Base-by-base conservation (phyloP, 2,329 filamentous ascomycete genomes). In the Myriosclerotinia curreyana region DNA sequence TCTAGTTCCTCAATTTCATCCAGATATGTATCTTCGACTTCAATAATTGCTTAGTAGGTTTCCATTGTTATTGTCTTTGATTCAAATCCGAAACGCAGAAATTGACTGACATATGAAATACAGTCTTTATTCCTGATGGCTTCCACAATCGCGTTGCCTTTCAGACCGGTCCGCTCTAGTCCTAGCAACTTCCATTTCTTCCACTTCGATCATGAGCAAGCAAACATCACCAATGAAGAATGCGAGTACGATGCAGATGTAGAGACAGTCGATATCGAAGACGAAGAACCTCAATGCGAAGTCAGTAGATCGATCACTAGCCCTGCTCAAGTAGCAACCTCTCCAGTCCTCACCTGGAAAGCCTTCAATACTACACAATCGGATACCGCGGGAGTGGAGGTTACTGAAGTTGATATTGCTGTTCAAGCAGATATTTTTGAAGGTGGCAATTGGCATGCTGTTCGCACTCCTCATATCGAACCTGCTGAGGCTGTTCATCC, bases 51-150 rank as follows among this genome's bases (percentile, higher is more conserved):
- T 20, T 36, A 48, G 55, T 48, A 59, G 28, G 55, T 59, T 25
- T 17, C 11, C 14, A 48, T 12, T 25, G 5, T 34, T 20, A 14
- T 3, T 48, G n/a, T 4, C 1, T 49, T 12, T 38, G 8, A 9
- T 14, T 6, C n/a, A 25, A 5, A 9, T 48, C 1, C 17, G 9
- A 2, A 14, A 15, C 15, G 25, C 1, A n/a, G 12, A 12, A 20
- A 22, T 25, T 0, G 25, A 48, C 42, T 59, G n/a, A 59, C 20
- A 17, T n/a, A 48, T 9, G 15, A 48, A 6, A 48, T 0, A 8
- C 55, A 59, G 55, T 59, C 55, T 25, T 59, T 49, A 20, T 48
- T 59, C n/a, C 42, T 48, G 28, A 59, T 59, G 55, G 42, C 55
- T 17, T 38, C 12, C n/a, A 59, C 42, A 36, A 48, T 36, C 28